These are phyloP conservation scores for Populus hybrid DNA, from an alignment of 441 rosid genomes.

Conservation along the genomic window DNA sequence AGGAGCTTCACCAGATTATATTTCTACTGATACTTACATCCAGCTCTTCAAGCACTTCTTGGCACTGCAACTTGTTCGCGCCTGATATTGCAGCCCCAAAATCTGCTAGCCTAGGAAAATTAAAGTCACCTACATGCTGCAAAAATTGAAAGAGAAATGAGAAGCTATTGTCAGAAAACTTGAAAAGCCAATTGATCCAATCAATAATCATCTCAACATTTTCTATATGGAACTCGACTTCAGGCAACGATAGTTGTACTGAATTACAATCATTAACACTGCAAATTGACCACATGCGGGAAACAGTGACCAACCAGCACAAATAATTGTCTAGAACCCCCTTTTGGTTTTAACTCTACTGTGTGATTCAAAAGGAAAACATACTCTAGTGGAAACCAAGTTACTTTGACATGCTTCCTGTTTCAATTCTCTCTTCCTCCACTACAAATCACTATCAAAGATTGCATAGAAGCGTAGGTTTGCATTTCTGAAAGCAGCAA, in stretches of 20 bases:
- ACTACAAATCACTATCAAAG: background rate
- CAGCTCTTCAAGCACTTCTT: slow-evolving; percentile 95
- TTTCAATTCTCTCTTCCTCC: background rate
- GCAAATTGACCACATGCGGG: background rate
- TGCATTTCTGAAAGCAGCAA: background rate
- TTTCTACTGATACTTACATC: slow-evolving; percentile 60
- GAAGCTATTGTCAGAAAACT: background rate
- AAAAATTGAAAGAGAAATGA: slow-evolving; percentile 22
- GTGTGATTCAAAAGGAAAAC: background rate
- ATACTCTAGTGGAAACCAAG: background rate
- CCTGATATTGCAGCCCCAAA: slow-evolving; percentile 99
- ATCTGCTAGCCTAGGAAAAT: slow-evolving; percentile 86
- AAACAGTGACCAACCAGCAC: background rate
- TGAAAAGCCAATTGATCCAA: background rate
- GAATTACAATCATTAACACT: background rate
- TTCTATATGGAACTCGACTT: background rate
- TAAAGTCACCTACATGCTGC: slow-evolving; percentile 97
- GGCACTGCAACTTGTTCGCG: slow-evolving; percentile 81
- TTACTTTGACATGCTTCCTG: background rate
- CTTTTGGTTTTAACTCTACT: background rate
- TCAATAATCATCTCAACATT: background rate
- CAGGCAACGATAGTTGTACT: background rate
- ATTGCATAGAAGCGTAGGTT: background rate
- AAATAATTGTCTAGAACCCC: background rate
- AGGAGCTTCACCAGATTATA: slow-evolving; percentile 10